A percentile compares a stretch with the other conserved stretches of the same genome.
phyloP scores from a whole-genome alignment of 768 basidiomycete species.

The Boletus rubroflammeus region DNA sequence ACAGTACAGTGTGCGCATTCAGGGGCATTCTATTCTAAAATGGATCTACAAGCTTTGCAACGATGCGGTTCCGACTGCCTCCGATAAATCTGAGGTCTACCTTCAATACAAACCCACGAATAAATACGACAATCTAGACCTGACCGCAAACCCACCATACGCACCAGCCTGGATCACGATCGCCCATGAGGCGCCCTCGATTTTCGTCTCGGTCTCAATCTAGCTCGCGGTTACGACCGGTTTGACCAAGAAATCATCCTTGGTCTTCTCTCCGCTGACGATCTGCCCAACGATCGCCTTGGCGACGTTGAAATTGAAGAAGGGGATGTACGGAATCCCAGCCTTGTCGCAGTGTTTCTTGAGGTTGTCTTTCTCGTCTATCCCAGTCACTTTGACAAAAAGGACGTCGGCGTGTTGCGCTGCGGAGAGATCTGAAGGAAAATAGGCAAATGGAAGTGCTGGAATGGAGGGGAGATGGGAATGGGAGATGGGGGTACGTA shows the following conservation, averaged over 20 bases:
- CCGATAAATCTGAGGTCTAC: background rate
- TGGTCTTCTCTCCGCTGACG: slow-evolving; percentile 56
- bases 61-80: background rate
- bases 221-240: background rate
- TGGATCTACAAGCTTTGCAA: background rate
- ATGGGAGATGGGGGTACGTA: slow-evolving; percentile 30
- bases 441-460: background rate
- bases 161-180: background rate
- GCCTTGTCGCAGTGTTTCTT: slow-evolving; percentile 77
- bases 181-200: background rate
- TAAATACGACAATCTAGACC: background rate
- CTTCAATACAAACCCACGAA: background rate
- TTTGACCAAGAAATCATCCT: slow-evolving; percentile 21
- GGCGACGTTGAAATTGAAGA: slow-evolving; percentile 66
- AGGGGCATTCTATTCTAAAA: background rate
- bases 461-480: background rate
- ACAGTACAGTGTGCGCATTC: background rate
- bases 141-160: background rate
- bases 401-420: slow-evolving; percentile 89
- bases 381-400: slow-evolving; percentile 83
- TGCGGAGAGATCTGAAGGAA: slow-evolving; percentile 77
- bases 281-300: slow-evolving; percentile 59
- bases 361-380: slow-evolving; percentile 78
- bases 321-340: slow-evolving; percentile 75
- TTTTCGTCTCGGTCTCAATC: background rate